Evolutionary conservation across 768 basidiomycete genomes (phyloP).

Genomic region (Naganishia randhawae): DNA sequence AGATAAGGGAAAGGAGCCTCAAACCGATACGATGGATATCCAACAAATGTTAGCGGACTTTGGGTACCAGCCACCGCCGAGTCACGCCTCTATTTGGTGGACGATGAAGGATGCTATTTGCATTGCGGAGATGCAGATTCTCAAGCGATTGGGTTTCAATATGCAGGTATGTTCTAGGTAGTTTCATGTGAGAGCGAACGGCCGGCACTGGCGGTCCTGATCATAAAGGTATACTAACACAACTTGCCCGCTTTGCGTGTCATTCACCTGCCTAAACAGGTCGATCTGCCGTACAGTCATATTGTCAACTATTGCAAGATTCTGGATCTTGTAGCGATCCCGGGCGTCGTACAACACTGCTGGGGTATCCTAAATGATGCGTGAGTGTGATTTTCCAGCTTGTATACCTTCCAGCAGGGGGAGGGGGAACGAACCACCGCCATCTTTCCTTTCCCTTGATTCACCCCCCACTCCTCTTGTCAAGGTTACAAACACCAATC

Average conservation of each 20-base stretch:
- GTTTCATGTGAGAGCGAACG: not conserved
- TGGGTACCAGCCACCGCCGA: conserved; percentile 41
- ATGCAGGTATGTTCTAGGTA: conserved; percentile 55
- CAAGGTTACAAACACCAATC: conserved; percentile 84
- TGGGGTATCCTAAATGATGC: conserved; percentile 97
- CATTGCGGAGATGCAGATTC: conserved; percentile 92
- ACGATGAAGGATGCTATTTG: conserved; percentile 81
- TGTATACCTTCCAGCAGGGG: no score
- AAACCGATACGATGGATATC: not conserved
- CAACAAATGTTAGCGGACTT: conserved; percentile 29
- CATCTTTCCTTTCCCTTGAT: not conserved
- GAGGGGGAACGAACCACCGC: no score
- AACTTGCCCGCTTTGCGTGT: no score
- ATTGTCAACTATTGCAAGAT: conserved; percentile 89
- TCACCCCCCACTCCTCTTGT: not conserved
- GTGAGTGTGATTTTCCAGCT: no score
- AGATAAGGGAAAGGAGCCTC: no score
- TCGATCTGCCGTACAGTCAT: conserved; percentile 87
- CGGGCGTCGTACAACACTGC: conserved; percentile 65
- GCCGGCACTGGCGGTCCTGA: not conserved
- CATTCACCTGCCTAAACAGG: conserved; percentile 50
- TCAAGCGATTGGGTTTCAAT: conserved; percentile 93
- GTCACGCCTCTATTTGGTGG: conserved; percentile 61
- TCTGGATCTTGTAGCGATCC: conserved; percentile 72
- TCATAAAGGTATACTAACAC: no score